Base-by-base conservation (phyloP, 2,329 filamentous ascomycete species). In the Botrytis pseudocinerea region DNA sequence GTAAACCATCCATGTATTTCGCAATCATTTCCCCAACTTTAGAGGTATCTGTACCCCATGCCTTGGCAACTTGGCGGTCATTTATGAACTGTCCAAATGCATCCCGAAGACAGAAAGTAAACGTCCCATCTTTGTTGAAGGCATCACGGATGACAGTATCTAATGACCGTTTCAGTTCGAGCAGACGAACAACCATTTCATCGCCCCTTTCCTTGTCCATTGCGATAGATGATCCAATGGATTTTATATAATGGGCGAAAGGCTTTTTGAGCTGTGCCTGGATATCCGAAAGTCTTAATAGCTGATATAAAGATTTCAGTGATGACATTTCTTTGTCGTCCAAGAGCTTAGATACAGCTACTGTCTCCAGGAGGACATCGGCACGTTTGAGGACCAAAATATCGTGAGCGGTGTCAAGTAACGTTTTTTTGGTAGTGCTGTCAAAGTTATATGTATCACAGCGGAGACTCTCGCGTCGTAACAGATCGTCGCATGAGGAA, bases 11-110 rank as follows among this genome's bases (percentile, higher is more conserved):
- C 75, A 99, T 92, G 79, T 98, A 95, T 82, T 98, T 98, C 44
- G 96, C 97, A 78, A 98, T 97, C 95, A 98, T 97, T 84, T 99
- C 96, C 68, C 95, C 96, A 22, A 97, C 94, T 85, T 97, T 98
- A 28, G 94, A 94, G 72, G 95, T 97, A 72, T 94, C 92, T 0
- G 93, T 93, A 69, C 90, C 89, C 88, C 92, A 95, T 7, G 90
- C 85, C 12, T 89, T 87, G 1, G 89, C 90, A 79, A 91, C 92
- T 80, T 92, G 92, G 6, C 87, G 88, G 81, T 96, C 93, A 82
- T 99, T 99, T 86, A 99, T 97, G 78, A 98, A 98, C 0, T 86
- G 87, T 70, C 93, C 91, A 80, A 99, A 98, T 0, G 93, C 88
- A 78, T 98, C 94, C 72, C 96, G 89, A 77, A 99, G 86, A 18